Conservation (phyloP, 805 yeast genomes). For the Kodamaea neixiangensis region DNA sequence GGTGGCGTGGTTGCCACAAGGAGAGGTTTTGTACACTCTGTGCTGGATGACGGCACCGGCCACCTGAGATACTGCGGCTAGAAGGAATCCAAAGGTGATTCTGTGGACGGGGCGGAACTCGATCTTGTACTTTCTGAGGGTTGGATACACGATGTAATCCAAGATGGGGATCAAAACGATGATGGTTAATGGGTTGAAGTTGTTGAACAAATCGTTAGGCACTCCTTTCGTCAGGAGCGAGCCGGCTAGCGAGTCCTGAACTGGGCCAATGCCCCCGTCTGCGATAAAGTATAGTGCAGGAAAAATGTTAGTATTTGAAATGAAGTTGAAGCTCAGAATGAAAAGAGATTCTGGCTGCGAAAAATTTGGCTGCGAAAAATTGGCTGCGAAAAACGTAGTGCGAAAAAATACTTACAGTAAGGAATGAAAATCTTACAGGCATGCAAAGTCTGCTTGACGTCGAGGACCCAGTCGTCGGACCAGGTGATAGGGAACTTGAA, state of each 20-base stretch:
- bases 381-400: too few species aligned
- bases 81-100: conserved; percentile 48
- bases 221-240: conserved; percentile 53
- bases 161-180: conserved; percentile 52
- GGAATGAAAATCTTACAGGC: conserved; percentile 49
- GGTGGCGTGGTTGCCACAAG: conserved; percentile 53
- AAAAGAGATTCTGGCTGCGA: too few species aligned
- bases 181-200: conserved; percentile 57
- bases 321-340: too few species aligned
- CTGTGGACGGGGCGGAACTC: conserved; percentile 45
- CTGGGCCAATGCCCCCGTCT: conserved; percentile 51
- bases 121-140: conserved; percentile 42
- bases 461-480: conserved; percentile 50
- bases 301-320: too few species aligned
- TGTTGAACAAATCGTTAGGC: conserved; percentile 56
- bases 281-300: conserved; percentile 38
- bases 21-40: conserved; percentile 49
- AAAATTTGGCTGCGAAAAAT: too few species aligned
- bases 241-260: conserved; percentile 55
- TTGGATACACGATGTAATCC: conserved; percentile 49
- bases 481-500: conserved; percentile 28
- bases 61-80: conserved; percentile 49
- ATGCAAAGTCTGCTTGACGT: conserved; percentile 43
- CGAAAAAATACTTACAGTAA: conserved; percentile 18
- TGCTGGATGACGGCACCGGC: conserved; percentile 53